Evolutionary conservation across 345 rosid species (phyloP).

Genomic region (Eucalyptus pauciflora): DNA sequence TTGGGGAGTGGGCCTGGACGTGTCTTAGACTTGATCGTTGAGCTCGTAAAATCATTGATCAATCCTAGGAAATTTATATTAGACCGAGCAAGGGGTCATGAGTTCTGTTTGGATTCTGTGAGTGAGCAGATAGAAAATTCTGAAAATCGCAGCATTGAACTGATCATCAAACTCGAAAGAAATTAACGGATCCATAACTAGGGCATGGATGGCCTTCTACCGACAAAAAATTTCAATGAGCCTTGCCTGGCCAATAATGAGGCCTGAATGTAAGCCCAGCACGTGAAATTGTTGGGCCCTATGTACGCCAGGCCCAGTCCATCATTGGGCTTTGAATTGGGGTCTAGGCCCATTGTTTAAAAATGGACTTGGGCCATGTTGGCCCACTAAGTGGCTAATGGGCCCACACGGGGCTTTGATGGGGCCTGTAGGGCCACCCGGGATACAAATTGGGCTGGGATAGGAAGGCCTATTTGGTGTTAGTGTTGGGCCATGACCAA

Average conservation of each 20-base stretch:
- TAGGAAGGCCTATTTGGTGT: neutral
- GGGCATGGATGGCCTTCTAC: neutral
- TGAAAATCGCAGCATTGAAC: neutral
- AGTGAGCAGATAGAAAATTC: neutral
- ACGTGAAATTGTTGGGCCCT: neutral
- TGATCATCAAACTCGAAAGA: neutral
- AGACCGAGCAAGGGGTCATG: neutral
- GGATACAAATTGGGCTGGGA: neutral
- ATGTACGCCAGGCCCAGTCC: neutral
- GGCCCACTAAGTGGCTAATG: neutral
- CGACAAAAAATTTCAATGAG: neutral
- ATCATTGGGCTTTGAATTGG: neutral
- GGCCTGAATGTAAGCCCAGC: neutral
- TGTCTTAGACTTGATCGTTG: neutral
- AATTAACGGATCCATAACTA: neutral
- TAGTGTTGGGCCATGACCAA: neutral
- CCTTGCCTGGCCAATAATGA: neutral
- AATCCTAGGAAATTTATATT: neutral
- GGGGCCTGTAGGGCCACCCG: neutral
- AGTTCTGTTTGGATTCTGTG: neutral
- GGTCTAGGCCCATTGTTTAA: neutral
- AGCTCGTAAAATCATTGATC: neutral
- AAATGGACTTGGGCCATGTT: neutral
- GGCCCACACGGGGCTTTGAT: neutral
- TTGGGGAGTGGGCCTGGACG: neutral